Evolutionary conservation across 2,329 filamentous ascomycete species (phyloP), one percentile per base, ranked within the genome.

Genomic region (Davidsoniella australis): DNA sequence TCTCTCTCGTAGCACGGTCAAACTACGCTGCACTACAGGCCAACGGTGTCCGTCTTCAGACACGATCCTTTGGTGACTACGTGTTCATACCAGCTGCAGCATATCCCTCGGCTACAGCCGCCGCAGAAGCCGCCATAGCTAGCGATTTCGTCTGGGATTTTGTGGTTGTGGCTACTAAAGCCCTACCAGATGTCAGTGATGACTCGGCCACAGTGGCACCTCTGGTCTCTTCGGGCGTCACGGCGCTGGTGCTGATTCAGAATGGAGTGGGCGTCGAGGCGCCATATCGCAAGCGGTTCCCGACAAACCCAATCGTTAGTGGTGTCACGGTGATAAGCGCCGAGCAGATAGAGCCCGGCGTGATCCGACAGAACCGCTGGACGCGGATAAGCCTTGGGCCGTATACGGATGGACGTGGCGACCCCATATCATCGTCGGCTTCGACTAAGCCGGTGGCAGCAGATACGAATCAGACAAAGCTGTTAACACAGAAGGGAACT

Each of bases 1-100:
- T 82, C 45, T 85, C 81, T 4, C 74, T 84, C 41, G 76, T 84
- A 48, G 84, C 81, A 55, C 75, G 82, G 45, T 85, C 81, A 39
- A 86, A 86, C 65, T 85, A 82, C 67, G 62, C 67, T 20, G 73
- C 72, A 33, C 77, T 86, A 42, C 68, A 71, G 48, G 62, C 66
- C 8, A 64, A 70, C 20, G 82, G 82, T 43, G 80, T 86, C 58
- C 64, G 66, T 26, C 64, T 87, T 36, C 69, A 73, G 46, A 85
- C 80, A 4, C 76, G 72, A 45, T 70, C 74, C 47, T 85, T 82
- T 60, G 80, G 80, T 41, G 67, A 78, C 60, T 83, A 82, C 62
- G 70, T 63, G 18, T 85, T 82, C 65, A 64, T 54, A 37, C 73
- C 82, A 3, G 62, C 77, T 48, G 68, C 71, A 44, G 76, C 75